phyloP scores from a whole-genome alignment of 352 stramenopile genomes.

The Globisporangium polare region DNA sequence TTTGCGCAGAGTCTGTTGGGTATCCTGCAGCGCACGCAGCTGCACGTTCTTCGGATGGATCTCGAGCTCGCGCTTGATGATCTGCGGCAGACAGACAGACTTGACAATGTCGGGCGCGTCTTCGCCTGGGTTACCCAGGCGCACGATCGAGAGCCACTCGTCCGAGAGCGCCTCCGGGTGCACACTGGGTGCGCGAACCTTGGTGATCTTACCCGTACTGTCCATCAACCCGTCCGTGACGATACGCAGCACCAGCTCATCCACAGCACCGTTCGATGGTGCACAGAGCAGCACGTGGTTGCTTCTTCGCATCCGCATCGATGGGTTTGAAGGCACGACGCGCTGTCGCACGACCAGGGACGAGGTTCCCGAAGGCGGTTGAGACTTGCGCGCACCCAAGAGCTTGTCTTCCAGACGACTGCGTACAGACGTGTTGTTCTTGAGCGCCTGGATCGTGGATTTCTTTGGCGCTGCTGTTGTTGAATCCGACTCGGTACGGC shows the following conservation, averaged over 20 bases:
- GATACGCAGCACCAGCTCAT: constrained; percentile 87
- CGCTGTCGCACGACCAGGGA: constrained; percentile 42
- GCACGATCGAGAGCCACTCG: constrained; percentile 72
- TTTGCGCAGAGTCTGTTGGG: constrained; percentile 50
- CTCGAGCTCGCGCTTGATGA: constrained; percentile 77
- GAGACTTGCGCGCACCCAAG: constrained; percentile 13
- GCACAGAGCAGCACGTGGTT: constrained; percentile 85
- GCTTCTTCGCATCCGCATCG: constrained; percentile 23
- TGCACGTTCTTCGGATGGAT: constrained; percentile 80
- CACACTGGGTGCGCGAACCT: constrained; percentile 67
- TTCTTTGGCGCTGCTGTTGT: constrained; percentile 21
- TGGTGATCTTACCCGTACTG: constrained; percentile 35
- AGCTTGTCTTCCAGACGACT: constrained; percentile 72
- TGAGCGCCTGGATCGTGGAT: constrained; percentile 63
- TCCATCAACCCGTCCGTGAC: constrained; percentile 81
- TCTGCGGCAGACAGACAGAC: constrained; percentile 71
- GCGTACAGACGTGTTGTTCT: constrained; percentile 46
- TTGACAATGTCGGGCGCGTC: constrained; percentile 72
- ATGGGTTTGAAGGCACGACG: constrained; percentile 24
- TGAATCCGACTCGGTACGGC: constrained; percentile 27
- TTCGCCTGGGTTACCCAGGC: constrained; percentile 72
- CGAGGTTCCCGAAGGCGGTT: constrained; percentile 18
- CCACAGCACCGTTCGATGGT: constrained; percentile 89
- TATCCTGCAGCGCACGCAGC: constrained; percentile 56
- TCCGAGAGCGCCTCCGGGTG: constrained; percentile 42